Base-by-base conservation (phyloP, 2,329 filamentous ascomycete species). In the Sporothrix brasiliensis region DNA sequence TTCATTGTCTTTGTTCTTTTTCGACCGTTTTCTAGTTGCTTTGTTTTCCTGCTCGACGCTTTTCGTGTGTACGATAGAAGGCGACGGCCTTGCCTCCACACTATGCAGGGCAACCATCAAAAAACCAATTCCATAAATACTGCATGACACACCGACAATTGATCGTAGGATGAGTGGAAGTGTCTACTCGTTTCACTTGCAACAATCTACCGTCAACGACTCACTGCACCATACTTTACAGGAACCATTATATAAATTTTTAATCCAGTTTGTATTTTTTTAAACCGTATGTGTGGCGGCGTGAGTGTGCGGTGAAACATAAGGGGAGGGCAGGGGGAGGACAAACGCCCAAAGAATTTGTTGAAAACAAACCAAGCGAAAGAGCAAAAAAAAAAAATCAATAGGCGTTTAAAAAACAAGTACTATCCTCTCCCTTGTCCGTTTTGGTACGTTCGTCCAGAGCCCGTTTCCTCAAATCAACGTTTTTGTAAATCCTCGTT, bases 51-150 rank as follows among this genome's bases (percentile, higher is more conserved):
- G 39, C 39, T 61, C 39, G 6, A 16, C 13, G 39, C 34, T 3
- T 67, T 70, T 19, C 11, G 41, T 49, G 34, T 70, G 68, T 70
- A 66, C 68, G 58, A 66, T 66, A 52, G 41, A 65, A 47, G 41
- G 41, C 39, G 44, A 21, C 24, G 58, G 54, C 16, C 54, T n/a
- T 63, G 58, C 58, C 58, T 63, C 58, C 58, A 63, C 58, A 63
- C 27, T 27, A 63, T 47, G 39, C 58, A 63, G 39, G 58, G 58
- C 58, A 63, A 47, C 44, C 52, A 54, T 53, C 21, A 1, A 16
- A 58, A 63, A 63, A n/a, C 2, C 16, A 19, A 27, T 47, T 63
- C 21, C 24, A 30, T 54, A 16, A 44, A 61, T 6, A 44, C 5
- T 27, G 52, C 49, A 44, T 44, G 3, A 53, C n/a, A 53, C n/a